Conservation (phyloP, 495 filamentous ascomycete species). For the Aspergillus coremiiformis region DNA sequence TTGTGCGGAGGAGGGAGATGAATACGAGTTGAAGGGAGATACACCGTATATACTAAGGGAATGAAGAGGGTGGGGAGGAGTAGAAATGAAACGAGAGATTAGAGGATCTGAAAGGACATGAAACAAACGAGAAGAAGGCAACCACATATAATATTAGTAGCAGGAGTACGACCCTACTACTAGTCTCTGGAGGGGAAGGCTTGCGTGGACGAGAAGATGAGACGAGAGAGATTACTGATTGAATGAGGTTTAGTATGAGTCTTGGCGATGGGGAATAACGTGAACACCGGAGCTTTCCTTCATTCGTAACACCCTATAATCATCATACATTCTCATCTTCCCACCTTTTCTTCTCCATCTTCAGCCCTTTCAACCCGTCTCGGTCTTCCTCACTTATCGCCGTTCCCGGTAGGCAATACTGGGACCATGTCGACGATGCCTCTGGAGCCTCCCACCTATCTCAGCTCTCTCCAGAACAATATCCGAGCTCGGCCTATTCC, state of each 20-base stretch:
- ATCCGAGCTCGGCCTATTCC: constrained; percentile 90
- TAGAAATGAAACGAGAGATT: constrained; percentile 7
- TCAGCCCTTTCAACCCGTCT: not conserved
- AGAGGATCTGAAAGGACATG: not conserved
- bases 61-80: not conserved
- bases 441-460: constrained; percentile 83
- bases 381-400: not conserved
- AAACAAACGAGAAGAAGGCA: not conserved
- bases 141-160: no score
- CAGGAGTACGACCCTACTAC: constrained; percentile 1
- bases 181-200: constrained; percentile 4
- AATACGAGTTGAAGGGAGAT: no score
- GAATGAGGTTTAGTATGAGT: constrained; percentile 16
- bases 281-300: constrained; percentile 2
- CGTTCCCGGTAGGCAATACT: constrained; percentile 1
- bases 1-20: no score
- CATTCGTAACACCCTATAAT: constrained; percentile 3
- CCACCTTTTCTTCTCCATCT: not conserved
- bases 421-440: constrained; percentile 53
- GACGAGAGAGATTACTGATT: constrained; percentile 1
- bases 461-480: constrained; percentile 87
- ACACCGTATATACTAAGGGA: no score
- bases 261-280: constrained; percentile 1
- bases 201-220: constrained; percentile 21
- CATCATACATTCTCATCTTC: not conserved